Conservation (phyloP, 306 rosid genomes). For the Corylus heterophylla region DNA sequence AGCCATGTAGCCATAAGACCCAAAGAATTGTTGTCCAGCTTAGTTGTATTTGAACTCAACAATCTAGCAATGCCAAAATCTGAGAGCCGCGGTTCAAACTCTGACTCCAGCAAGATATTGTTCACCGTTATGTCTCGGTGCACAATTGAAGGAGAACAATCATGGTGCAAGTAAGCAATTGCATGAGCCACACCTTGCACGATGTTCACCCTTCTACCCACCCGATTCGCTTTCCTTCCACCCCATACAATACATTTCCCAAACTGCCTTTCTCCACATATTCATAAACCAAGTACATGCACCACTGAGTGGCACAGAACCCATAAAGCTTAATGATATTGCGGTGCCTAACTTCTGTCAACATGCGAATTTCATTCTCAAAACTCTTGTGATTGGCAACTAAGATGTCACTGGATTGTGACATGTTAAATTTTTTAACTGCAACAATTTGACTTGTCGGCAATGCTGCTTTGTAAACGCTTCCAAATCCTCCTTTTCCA, state of each 20-base stretch:
- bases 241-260: slow-evolving; percentile 47
- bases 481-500: slow-evolving; percentile 78
- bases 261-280: slow-evolving; percentile 54
- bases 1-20: slow-evolving; percentile 85
- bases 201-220: slow-evolving; percentile 51
- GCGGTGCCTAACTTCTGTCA: slow-evolving; percentile 65
- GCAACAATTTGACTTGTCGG: slow-evolving; percentile 50
- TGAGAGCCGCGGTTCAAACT: slow-evolving; percentile 58
- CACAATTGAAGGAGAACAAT: slow-evolving; percentile 59
- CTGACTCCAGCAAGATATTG: slow-evolving; percentile 52
- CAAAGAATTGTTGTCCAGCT: slow-evolving; percentile 42
- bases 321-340: slow-evolving; percentile 70
- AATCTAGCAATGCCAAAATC: slow-evolving; percentile 74
- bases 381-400: slow-evolving; percentile 45
- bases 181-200: slow-evolving; percentile 68
- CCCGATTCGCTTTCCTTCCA: slow-evolving; percentile 34
- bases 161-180: slow-evolving; percentile 61
- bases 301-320: slow-evolving; percentile 43
- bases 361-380: slow-evolving; percentile 55
- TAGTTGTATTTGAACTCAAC: slow-evolving; percentile 34
- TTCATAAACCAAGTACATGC: slow-evolving; percentile 66
- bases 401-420: slow-evolving; percentile 45
- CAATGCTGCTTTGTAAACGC: slow-evolving; percentile 55
- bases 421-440: slow-evolving; percentile 50
- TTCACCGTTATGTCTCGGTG: slow-evolving; percentile 66